These are phyloP conservation scores for Mollisia scopiformis DNA, from an alignment of 2,329 filamentous ascomycete species.

Conservation along the genomic window DNA sequence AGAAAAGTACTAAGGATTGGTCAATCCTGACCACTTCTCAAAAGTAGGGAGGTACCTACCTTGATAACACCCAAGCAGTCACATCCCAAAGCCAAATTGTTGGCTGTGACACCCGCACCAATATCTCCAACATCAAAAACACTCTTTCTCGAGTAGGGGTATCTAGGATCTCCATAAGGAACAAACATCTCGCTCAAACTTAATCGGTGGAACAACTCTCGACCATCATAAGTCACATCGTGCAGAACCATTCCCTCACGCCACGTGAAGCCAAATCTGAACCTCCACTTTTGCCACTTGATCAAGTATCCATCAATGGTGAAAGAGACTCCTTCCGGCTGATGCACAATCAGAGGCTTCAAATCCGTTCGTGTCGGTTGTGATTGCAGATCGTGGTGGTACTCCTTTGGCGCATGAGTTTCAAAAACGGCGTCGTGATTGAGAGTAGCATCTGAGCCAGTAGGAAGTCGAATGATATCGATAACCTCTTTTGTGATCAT, in stretches of 20 bases:
- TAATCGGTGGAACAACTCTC: slow-evolving; percentile 60
- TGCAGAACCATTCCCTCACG: slow-evolving; percentile 64
- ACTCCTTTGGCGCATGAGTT: slow-evolving; percentile 24
- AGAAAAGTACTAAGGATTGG: slow-evolving; percentile 52
- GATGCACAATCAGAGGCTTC: slow-evolving; percentile 64
- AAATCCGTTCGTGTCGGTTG: slow-evolving; percentile 45
- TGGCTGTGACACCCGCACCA: slow-evolving; percentile 65
- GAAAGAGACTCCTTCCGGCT: slow-evolving; percentile 67
- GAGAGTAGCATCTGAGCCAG: slow-evolving; percentile 20
- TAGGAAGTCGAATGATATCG: slow-evolving; percentile 28
- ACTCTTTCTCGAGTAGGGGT: slow-evolving; percentile 67
- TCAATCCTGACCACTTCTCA: slow-evolving; percentile 21
- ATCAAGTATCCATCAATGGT: slow-evolving; percentile 44
- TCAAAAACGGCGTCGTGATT: slow-evolving; percentile 22
- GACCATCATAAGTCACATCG: slow-evolving; percentile 61
- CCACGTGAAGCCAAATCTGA: slow-evolving; percentile 63
- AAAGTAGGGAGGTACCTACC: slow-evolving; percentile 7
- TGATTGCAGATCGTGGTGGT: slow-evolving; percentile 29
- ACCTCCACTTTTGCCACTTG: slow-evolving; percentile 62
- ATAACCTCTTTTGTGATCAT: slow-evolving; percentile 25
- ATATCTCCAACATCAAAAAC: slow-evolving; percentile 72
- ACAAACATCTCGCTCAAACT: slow-evolving; percentile 65
- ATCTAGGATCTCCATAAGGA: slow-evolving; percentile 64
- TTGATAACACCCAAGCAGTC: slow-evolving; percentile 72
- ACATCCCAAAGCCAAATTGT: slow-evolving; percentile 69